Conservation (phyloP, 225 moss, liverwort and hornwort species). For the Marchantia polymorpha region DNA sequence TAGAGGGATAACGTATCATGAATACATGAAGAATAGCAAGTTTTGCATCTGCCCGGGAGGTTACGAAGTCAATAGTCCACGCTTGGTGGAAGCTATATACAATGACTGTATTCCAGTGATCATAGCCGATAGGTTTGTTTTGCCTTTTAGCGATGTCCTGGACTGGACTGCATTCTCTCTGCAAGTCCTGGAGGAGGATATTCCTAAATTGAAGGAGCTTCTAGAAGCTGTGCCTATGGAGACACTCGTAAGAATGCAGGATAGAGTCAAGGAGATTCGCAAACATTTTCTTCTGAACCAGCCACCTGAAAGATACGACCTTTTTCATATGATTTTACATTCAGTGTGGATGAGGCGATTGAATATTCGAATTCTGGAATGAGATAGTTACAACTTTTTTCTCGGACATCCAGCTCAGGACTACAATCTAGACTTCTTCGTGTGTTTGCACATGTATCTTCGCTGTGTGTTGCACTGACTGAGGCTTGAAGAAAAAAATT, state of each 20-base stretch:
- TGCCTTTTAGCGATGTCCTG: conserved; percentile 92
- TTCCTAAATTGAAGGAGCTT: conserved; percentile 69
- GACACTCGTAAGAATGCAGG: conserved; percentile 58
- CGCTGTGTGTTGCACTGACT: too few relatives aligned
- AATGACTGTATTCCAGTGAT: conserved; percentile 92
- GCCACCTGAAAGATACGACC: conserved; percentile 71
- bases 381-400: too few relatives aligned
- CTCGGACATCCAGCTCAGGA: too few relatives aligned
- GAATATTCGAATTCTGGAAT: conserved; percentile 46
- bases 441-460: too few relatives aligned
- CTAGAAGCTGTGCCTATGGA: conserved; percentile 55
- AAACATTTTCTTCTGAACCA: conserved; percentile 80
- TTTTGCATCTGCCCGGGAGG: conserved; percentile 92
- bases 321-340: conserved; percentile 97
- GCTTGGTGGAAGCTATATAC: conserved; percentile 93
- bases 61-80: conserved; percentile 91
- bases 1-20: conserved; percentile 57
- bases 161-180: conserved; percentile 75
- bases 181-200: conserved; percentile 65
- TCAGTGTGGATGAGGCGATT: conserved; percentile 90
- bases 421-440: too few relatives aligned
- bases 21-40: conserved; percentile 89
- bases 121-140: conserved; percentile 83
- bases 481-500: too few relatives aligned
- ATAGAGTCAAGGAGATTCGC: conserved; percentile 55